A percentile compares a stretch with the other conserved stretches of the same genome.
Conservation (phyloP, 495 filamentous ascomycete genomes). For the Penicillium tannophilum region DNA sequence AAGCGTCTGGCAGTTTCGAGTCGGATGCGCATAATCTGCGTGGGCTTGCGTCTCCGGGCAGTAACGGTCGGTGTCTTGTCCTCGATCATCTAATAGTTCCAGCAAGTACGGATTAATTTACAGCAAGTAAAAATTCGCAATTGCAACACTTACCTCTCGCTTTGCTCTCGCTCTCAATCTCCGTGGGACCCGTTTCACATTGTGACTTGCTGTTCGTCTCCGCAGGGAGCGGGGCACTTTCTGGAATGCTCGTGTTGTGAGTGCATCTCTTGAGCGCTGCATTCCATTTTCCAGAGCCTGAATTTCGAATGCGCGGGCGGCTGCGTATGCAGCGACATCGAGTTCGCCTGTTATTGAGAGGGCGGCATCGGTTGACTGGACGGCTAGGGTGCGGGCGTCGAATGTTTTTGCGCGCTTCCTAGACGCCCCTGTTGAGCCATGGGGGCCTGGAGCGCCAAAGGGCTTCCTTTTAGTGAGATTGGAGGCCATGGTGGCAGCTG, state of each 20-base stretch:
- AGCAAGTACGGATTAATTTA: background rate
- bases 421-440: conserved; percentile 32
- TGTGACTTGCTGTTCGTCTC: conserved; percentile 88
- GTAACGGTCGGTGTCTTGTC: conserved; percentile 90
- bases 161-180: conserved; percentile 68
- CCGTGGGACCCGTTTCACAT: conserved; percentile 88
- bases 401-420: conserved; percentile 67
- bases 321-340: conserved; percentile 78
- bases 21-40: conserved; percentile 72
- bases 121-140: background rate
- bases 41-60: conserved; percentile 68
- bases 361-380: conserved; percentile 69
- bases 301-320: conserved; percentile 85
- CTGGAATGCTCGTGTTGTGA: conserved; percentile 82
- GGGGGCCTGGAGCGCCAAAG: conserved; percentile 18
- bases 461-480: conserved; percentile 41
- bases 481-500: conserved; percentile 36
- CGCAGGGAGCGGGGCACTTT: conserved; percentile 81
- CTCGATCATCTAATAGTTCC: conserved; percentile 62
- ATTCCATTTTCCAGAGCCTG: conserved; percentile 79
- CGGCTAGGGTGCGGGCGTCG: conserved; percentile 71
- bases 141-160: conserved; percentile 57
- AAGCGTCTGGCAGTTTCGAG: conserved; percentile 79
- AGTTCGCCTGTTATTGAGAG: conserved; percentile 75
- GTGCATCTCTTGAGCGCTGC: conserved; percentile 64